Evolutionary conservation across 2,329 filamentous ascomycete genomes (phyloP).

Genomic region (Nigrospora sphaerica): DNA sequence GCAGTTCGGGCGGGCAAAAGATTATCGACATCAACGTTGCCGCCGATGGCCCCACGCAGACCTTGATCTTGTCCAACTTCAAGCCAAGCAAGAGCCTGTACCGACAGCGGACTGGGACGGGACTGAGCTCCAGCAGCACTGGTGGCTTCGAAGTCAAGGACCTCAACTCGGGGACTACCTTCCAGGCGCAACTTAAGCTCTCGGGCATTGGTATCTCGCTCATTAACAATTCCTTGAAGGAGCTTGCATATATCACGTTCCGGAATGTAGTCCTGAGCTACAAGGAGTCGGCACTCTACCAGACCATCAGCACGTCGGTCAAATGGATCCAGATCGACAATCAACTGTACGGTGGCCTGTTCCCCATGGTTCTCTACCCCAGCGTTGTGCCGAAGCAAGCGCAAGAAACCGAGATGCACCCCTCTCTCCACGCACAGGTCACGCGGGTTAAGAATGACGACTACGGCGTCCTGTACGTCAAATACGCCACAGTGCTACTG

Average conservation of each 20-base stretch:
- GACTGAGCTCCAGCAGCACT: slow-evolving; percentile 44
- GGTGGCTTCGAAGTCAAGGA: slow-evolving; percentile 91
- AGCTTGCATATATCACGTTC: slow-evolving; percentile 89
- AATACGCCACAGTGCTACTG: slow-evolving; percentile 87
- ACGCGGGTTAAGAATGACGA: slow-evolving; percentile 97
- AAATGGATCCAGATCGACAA: slow-evolving; percentile 99
- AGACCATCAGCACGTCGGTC: slow-evolving; percentile 82
- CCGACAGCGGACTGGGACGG: slow-evolving; percentile 46
- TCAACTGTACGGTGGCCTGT: slow-evolving; percentile 95
- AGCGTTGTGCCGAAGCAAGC: slow-evolving; percentile 96
- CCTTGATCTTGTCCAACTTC: slow-evolving; percentile 89
- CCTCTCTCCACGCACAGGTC: slow-evolving; percentile 85
- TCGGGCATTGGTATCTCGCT: slow-evolving; percentile 89
- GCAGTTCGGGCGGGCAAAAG: slow-evolving; percentile 63
- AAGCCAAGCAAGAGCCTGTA: slow-evolving; percentile 90
- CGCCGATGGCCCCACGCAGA: slow-evolving; percentile 92
- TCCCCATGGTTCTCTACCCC: slow-evolving; percentile 93
- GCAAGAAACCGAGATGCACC: slow-evolving; percentile 92
- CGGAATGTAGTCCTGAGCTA: slow-evolving; percentile 87
- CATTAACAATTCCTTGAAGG: slow-evolving; percentile 85
- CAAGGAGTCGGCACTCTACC: slow-evolving; percentile 86
- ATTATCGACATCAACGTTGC: slow-evolving; percentile 96
- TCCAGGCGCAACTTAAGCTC: slow-evolving; percentile 81
- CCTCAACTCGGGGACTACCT: slow-evolving; percentile 78
- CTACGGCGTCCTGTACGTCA: slow-evolving; percentile 96